A percentile compares a stretch with the other conserved stretches of the same genome.
Evolutionary conservation across 2,329 filamentous ascomycete genomes (phyloP).

Genomic region (Nemania bipapillata): DNA sequence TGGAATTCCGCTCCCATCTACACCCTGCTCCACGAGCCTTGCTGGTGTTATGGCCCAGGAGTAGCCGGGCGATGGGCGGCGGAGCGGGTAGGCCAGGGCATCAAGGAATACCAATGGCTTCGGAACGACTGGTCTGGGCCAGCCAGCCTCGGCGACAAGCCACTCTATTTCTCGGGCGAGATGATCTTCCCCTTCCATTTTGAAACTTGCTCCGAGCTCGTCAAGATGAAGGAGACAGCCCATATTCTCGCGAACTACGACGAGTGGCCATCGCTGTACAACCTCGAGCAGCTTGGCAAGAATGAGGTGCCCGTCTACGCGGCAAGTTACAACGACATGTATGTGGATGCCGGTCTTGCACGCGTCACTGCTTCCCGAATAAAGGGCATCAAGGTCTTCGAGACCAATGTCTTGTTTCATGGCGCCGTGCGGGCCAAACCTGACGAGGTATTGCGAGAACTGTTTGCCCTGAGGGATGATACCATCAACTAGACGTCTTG

Average conservation of each 20-base stretch:
- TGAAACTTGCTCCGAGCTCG: slow-evolving; percentile 79
- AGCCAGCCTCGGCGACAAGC: slow-evolving; percentile 55
- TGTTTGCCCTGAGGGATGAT: slow-evolving; percentile 81
- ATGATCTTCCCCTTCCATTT: slow-evolving; percentile 93
- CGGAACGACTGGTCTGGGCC: slow-evolving; percentile 54
- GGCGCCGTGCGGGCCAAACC: slow-evolving; percentile 78
- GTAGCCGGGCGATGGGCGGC: slow-evolving; percentile 79
- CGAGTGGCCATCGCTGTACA: slow-evolving; percentile 81
- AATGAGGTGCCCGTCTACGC: slow-evolving; percentile 90
- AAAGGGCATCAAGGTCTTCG: slow-evolving; percentile 79
- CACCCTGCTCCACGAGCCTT: slow-evolving; percentile 84
- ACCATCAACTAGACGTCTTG: slow-evolving; percentile 61
- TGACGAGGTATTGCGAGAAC: slow-evolving; percentile 78
- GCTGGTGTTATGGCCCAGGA: slow-evolving; percentile 78
- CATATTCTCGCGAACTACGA: slow-evolving; percentile 73
- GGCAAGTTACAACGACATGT: slow-evolving; percentile 91
- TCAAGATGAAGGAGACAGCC: slow-evolving; percentile 73
- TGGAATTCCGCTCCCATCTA: slow-evolving; percentile 86
- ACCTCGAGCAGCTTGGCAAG: slow-evolving; percentile 74
- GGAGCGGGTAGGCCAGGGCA: slow-evolving; percentile 66
- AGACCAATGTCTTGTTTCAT: slow-evolving; percentile 90
- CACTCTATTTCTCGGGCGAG: slow-evolving; percentile 86
- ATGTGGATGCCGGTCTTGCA: slow-evolving; percentile 81
- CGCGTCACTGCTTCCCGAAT: slow-evolving; percentile 79
- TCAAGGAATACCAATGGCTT: slow-evolving; percentile 65